Evolutionary conservation across 2,329 filamentous ascomycete species (phyloP).

Genomic region (Sporothrix schenckii): DNA sequence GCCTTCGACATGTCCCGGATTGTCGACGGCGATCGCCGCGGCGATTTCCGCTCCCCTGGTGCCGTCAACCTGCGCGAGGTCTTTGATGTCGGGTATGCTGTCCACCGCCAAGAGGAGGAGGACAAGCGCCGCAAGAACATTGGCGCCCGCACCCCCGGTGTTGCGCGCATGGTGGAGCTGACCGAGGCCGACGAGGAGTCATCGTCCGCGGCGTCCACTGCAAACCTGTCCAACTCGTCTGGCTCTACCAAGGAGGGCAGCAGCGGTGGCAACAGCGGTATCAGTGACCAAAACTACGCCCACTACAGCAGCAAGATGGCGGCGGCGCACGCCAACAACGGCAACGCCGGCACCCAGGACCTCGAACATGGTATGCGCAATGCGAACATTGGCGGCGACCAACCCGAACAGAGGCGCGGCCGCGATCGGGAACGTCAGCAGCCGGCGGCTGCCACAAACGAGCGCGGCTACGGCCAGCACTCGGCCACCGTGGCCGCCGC

Average conservation of each 20-base stretch:
- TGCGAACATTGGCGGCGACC: constrained; percentile 66
- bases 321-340: constrained; percentile 61
- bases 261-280: constrained; percentile 21
- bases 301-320: constrained; percentile 43
- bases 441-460: constrained; percentile 41
- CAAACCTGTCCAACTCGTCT: constrained; percentile 42
- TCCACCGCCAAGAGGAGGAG: constrained; percentile 95
- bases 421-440: constrained; percentile 53
- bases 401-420: constrained; percentile 49
- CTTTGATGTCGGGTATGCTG: constrained; percentile 97
- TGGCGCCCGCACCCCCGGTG: constrained; percentile 67
- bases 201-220: constrained; percentile 38
- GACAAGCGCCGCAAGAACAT: constrained; percentile 87
- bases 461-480: constrained; percentile 84
- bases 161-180: constrained; percentile 60
- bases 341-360: constrained; percentile 56
- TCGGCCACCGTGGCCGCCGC: constrained; percentile 81
- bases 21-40: constrained; percentile 65
- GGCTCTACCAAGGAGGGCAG: neutral
- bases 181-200: constrained; percentile 68
- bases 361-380: constrained; percentile 88
- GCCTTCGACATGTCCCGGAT: constrained; percentile 62
- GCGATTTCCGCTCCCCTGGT: constrained; percentile 93
- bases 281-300: constrained; percentile 26
- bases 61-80: constrained; percentile 95